Conservation (phyloP, 2,329 filamentous ascomycete genomes). For the Talaromyces marneffei region DNA sequence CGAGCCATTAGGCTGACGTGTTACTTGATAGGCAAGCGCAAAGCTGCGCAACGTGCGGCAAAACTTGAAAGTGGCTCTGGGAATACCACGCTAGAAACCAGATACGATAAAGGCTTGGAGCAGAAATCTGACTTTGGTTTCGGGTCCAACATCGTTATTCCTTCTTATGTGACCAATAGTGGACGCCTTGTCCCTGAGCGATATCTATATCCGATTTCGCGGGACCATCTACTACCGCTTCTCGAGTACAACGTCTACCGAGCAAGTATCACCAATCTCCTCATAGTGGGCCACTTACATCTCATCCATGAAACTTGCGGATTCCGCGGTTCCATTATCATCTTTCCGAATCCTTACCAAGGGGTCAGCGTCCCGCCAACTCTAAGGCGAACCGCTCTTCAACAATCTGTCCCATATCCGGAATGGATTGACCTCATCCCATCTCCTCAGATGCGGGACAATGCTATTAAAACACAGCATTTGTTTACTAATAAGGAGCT, state of each 20-base stretch:
- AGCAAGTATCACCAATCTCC: conserved; percentile 18
- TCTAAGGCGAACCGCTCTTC: conserved; percentile 30
- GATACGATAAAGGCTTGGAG: not conserved
- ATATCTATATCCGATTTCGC: conserved; percentile 2
- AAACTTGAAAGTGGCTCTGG: not conserved
- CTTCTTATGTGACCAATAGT: not conserved
- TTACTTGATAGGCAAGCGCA: not conserved
- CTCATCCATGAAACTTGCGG: not conserved
- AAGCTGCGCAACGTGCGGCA: conserved; percentile 1
- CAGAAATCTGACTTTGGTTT: not conserved
- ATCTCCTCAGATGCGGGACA: conserved; percentile 33
- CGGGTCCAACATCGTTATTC: not conserved
- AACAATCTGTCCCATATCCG: conserved; percentile 27
- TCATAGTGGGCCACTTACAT: conserved; percentile 16
- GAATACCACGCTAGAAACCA: not conserved
- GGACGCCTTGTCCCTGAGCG: not conserved
- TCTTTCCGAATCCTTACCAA: not conserved
- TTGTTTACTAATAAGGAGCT: conserved; percentile 32
- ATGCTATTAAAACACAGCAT: conserved; percentile 23
- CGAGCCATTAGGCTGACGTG: not conserved
- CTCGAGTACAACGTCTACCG: conserved; percentile 24
- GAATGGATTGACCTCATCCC: conserved; percentile 36
- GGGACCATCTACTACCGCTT: conserved; percentile 20
- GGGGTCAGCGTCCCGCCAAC: conserved; percentile 16
- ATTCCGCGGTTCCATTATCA: not conserved